Conservation (phyloP, 805 yeast genomes). For the Lipomyces anomalus region DNA sequence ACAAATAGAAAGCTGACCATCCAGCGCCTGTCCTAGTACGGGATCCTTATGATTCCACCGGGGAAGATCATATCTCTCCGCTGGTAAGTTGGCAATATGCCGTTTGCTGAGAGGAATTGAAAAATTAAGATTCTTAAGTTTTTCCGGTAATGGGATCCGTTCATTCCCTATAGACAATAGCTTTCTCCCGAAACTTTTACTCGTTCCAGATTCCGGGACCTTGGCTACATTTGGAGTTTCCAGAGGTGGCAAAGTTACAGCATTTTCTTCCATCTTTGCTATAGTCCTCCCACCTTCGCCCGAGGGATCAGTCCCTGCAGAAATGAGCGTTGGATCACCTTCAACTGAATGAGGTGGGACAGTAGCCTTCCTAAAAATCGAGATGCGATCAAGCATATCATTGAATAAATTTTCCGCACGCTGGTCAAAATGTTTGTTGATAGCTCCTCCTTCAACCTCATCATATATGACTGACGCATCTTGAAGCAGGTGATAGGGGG, state of each 20-base stretch:
- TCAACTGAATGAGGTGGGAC: slow-evolving; percentile 32
- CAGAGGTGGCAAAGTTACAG: slow-evolving; percentile 31
- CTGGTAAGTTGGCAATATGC: neutral
- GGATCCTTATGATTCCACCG: slow-evolving; percentile 34
- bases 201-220: neutral
- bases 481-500: slow-evolving; percentile 36
- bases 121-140: slow-evolving; percentile 20
- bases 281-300: slow-evolving; percentile 35
- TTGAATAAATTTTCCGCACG: slow-evolving; percentile 35
- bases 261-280: slow-evolving; percentile 36
- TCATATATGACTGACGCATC: slow-evolving; percentile 32
- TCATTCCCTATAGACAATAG: slow-evolving; percentile 1
- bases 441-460: slow-evolving; percentile 32
- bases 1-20: slow-evolving; percentile 32
- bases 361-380: slow-evolving; percentile 32
- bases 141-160: slow-evolving; percentile 7
- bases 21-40: slow-evolving; percentile 36
- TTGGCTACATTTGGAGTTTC: slow-evolving; percentile 12
- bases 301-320: slow-evolving; percentile 37
- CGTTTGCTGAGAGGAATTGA: slow-evolving; percentile 4
- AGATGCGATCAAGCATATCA: slow-evolving; percentile 35
- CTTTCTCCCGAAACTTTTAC: slow-evolving; percentile 4
- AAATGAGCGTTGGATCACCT: slow-evolving; percentile 36
- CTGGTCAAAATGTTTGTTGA: slow-evolving; percentile 29
- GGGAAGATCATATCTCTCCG: slow-evolving; percentile 1